phyloP scores from a whole-genome alignment of 805 yeast species.

The Saccharomyces mikatae region DNA sequence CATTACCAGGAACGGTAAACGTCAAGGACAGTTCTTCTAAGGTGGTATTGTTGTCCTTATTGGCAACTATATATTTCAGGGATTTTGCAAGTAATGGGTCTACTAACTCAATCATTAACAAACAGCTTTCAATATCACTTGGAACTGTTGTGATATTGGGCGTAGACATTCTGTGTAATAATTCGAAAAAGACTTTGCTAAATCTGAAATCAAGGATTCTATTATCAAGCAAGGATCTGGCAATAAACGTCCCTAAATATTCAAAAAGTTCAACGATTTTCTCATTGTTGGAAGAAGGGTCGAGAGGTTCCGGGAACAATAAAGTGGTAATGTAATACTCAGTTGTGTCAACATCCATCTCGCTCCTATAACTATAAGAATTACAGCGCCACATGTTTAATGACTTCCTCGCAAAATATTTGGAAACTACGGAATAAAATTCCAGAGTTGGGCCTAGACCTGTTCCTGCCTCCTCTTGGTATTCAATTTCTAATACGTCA shows the following conservation, averaged over 20 bases:
- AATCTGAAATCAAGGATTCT: conserved; percentile 78
- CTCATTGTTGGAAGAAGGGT: conserved; percentile 29
- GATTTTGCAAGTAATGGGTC: conserved; percentile 58
- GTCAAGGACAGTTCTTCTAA: conserved; percentile 47
- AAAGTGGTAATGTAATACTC: conserved; percentile 41
- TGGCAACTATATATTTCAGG: conserved; percentile 40
- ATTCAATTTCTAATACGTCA: conserved; percentile 77
- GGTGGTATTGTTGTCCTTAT: conserved; percentile 28
- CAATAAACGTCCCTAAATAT: conserved; percentile 73
- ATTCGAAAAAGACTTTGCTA: conserved; percentile 59
- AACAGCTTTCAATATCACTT: conserved; percentile 8
- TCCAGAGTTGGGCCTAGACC: conserved; percentile 95
- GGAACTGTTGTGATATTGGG: conserved; percentile 5
- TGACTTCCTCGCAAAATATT: conserved; percentile 53
- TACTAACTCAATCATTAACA: conserved; percentile 39
- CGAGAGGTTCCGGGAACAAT: conserved; percentile 66
- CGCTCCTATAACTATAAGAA: conserved; percentile 14
- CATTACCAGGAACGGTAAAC: conserved; percentile 72
- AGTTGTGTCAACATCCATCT: conserved; percentile 20
- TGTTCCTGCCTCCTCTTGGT: conserved; percentile 86
- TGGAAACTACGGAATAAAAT: conserved; percentile 76
- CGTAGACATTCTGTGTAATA: conserved; percentile 34
- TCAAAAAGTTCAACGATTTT: conserved; percentile 47
- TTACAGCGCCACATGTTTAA: conserved; percentile 62
- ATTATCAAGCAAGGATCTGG: conserved; percentile 81